Evolutionary conservation across 495 filamentous ascomycete genomes (phyloP).

Genomic region (Penicillium silybi): DNA sequence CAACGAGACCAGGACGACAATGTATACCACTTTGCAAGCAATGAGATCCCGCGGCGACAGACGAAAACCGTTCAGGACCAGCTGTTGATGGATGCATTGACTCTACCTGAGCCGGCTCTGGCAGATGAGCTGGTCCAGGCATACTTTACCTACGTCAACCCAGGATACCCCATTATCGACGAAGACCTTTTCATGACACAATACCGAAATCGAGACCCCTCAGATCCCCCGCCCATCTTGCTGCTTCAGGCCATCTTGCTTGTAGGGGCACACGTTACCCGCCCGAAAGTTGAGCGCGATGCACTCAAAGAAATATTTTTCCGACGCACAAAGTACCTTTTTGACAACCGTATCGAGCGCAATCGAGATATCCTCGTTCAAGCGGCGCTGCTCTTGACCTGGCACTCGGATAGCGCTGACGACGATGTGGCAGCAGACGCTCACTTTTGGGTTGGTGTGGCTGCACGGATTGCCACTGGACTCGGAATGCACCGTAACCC

Average conservation of each 20-base stretch:
- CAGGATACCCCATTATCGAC: constrained; percentile 44
- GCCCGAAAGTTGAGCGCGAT: constrained; percentile 38
- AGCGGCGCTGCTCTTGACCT: constrained; percentile 43
- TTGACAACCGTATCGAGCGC: constrained; percentile 46
- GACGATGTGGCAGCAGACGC: constrained; percentile 48
- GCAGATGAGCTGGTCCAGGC: constrained; percentile 47
- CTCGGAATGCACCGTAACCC: constrained; percentile 49
- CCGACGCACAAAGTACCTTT: constrained; percentile 45
- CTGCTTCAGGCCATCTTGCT: constrained; percentile 45
- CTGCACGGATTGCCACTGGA: constrained; percentile 45
- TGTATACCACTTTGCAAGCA: constrained; percentile 47
- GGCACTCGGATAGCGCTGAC: constrained; percentile 46
- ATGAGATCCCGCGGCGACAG: constrained; percentile 44
- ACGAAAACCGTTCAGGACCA: constrained; percentile 45
- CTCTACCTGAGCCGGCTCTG: constrained; percentile 40
- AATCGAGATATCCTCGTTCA: constrained; percentile 50
- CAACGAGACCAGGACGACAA: constrained; percentile 44
- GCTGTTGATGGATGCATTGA: constrained; percentile 46
- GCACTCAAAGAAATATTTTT: constrained; percentile 46
- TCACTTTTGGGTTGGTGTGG: constrained; percentile 48
- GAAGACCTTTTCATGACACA: constrained; percentile 47
- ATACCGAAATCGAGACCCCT: constrained; percentile 44
- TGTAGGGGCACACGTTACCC: constrained; percentile 43
- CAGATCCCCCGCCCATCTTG: constrained; percentile 42
- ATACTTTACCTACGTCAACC: constrained; percentile 43